phyloP scores from a whole-genome alignment of 1,139 yeast species.

The Lodderomyces theae region DNA sequence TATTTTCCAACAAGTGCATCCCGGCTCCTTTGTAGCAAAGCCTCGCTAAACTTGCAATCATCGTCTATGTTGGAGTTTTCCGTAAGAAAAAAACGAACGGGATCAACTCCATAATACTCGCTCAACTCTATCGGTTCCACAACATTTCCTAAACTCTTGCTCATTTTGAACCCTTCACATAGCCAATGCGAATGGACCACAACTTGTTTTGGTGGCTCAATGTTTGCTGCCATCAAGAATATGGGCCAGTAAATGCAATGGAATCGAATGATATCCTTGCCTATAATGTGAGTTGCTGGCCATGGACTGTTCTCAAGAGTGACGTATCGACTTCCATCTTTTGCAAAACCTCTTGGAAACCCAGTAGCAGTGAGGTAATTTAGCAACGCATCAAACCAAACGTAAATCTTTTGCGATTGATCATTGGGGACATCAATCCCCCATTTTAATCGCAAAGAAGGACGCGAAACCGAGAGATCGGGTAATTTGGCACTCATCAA shows the following conservation, averaged over 20 bases:
- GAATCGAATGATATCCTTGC: constrained; percentile 86
- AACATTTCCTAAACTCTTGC: constrained; percentile 91
- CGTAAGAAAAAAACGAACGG: constrained; percentile 71
- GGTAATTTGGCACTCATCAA: constrained; percentile 45
- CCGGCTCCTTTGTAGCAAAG: constrained; percentile 53
- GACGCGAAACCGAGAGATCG: constrained; percentile 85
- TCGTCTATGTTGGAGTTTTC: constrained; percentile 71
- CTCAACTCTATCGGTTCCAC: constrained; percentile 78
- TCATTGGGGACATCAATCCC: constrained; percentile 89
- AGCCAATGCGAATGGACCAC: constrained; percentile 96
- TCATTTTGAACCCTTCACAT: constrained; percentile 86
- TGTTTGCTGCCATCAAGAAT: constrained; percentile 76
- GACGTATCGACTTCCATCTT: constrained; percentile 4
- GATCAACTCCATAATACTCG: constrained; percentile 65
- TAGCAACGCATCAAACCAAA: constrained; percentile 94
- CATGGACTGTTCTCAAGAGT: constrained; percentile 28
- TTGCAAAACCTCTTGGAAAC: constrained; percentile 39
- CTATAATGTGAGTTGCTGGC: constrained; percentile 81
- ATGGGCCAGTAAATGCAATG: constrained; percentile 97
- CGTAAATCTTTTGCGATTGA: constrained; percentile 75
- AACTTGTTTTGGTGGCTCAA: constrained; percentile 67
- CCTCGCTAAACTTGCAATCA: constrained; percentile 78
- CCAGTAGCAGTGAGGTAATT: constrained; percentile 80
- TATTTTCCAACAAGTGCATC: constrained; percentile 75
- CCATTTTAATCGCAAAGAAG: constrained; percentile 76